Evolutionary conservation across 2,329 filamentous ascomycete genomes (phyloP).

Genomic region (Cordyceps javanica): DNA sequence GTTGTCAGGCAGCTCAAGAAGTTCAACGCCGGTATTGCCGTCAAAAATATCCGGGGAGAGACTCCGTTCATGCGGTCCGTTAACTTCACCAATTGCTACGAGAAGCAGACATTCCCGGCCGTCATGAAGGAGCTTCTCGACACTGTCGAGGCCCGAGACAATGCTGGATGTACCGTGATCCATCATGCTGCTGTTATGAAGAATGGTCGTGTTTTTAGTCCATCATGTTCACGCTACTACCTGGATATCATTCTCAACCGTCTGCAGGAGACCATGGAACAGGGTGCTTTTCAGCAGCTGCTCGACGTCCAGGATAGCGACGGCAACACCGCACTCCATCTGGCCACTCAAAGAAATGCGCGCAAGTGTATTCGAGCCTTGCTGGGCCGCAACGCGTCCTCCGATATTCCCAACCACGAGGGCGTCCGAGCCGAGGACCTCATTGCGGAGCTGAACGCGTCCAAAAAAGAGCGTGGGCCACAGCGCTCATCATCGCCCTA

Average conservation of each 20-base stretch:
- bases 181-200: slow-evolving; percentile 92
- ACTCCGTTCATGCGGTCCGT: slow-evolving; percentile 93
- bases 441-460: slow-evolving; percentile 68
- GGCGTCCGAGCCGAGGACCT: slow-evolving; percentile 81
- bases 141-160: slow-evolving; percentile 75
- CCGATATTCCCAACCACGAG: slow-evolving; percentile 74
- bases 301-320: slow-evolving; percentile 78
- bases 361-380: slow-evolving; percentile 82
- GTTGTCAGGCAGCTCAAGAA: slow-evolving; percentile 82
- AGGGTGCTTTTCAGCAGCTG: slow-evolving; percentile 68
- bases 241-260: slow-evolving; percentile 85
- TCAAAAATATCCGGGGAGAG: slow-evolving; percentile 68
- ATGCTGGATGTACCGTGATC: slow-evolving; percentile 79
- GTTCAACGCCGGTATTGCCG: slow-evolving; percentile 68
- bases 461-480: slow-evolving; percentile 58
- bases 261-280: slow-evolving; percentile 70
- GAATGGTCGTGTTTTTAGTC: slow-evolving; percentile 72
- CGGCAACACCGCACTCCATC: slow-evolving; percentile 78
- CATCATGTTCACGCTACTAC: slow-evolving; percentile 87
- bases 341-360: slow-evolving; percentile 74
- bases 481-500: slow-evolving; percentile 72
- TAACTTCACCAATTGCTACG: slow-evolving; percentile 93
- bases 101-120: slow-evolving; percentile 82
- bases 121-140: slow-evolving; percentile 78
- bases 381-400: slow-evolving; percentile 72